Base-by-base conservation (phyloP, 352 stramenopile genomes). In the Aphanomyces astaci region DNA sequence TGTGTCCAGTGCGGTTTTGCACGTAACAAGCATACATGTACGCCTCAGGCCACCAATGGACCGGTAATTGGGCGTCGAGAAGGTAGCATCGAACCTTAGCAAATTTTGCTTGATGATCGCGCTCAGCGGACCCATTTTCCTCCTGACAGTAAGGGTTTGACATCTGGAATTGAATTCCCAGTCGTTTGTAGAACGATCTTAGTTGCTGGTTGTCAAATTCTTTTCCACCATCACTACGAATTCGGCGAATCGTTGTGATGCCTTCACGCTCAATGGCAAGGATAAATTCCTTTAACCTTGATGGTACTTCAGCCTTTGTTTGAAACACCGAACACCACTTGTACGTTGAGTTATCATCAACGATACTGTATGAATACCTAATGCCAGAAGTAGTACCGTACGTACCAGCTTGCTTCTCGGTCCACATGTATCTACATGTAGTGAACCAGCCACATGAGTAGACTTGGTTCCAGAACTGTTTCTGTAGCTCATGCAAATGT, bases 111-210 rank as follows among this genome's bases (percentile, higher is more conserved):
- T 60, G 52, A 60, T 24, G n/a, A 27, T 60, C 52, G 13, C 27
- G 9, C 2, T 60, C 52, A 39, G 52, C 52, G 19, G 25, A 11
- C 24, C 52, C 52, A 60, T 60, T 60, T 32, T 60, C 52, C 27
- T 60, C 52, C n/a, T 60, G 9, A 22, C 11, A 60, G 27, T 60
- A 60, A 17, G 52, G 52, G 36, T 60, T 60, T 7, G 52, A 60
- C 52, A 19, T 60, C 36, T 60, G 22, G n/a, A 40, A 31, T 40
- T n/a, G n/a, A 60, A 60, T 60, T n/a, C 52, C 52, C 30, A 24
- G 11, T 11, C 27, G 2, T 27, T 60, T 60, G 30, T 39, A 60
- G 13, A 40, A 60, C 5, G 27, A 24, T 32, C 36, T 5, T 39
- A 60, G 52, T 39, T 22, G 9, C 36, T 33, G 10, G 30, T 60